These are phyloP conservation scores for Austroboletus festivus DNA, from an alignment of 768 basidiomycete genomes.

Conservation along the genomic window DNA sequence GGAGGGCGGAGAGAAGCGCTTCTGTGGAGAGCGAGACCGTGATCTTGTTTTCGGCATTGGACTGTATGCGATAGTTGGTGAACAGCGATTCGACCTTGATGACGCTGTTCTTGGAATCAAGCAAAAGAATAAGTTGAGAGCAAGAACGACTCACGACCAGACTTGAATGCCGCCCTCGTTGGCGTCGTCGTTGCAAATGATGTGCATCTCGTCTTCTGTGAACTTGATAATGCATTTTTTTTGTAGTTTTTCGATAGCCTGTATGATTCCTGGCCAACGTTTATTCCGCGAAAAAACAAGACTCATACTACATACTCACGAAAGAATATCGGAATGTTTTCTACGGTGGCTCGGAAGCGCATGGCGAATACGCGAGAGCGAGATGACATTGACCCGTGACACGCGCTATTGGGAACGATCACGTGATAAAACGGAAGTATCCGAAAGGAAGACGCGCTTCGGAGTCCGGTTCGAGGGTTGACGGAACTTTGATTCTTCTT, in stretches of 20 bases:
- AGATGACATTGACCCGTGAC: conserved; percentile 6
- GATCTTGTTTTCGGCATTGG: conserved; percentile 80
- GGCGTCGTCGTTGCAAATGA: conserved; percentile 79
- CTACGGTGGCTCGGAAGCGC: conserved; percentile 61
- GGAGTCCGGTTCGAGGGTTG: conserved; percentile 9
- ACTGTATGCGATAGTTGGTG: conserved; percentile 79
- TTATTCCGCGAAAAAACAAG: neutral
- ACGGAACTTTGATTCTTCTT: conserved; percentile 13
- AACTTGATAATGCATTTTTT: conserved; percentile 84
- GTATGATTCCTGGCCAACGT: conserved; percentile 58
- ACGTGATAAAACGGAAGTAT: conserved; percentile 20
- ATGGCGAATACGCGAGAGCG: conserved; percentile 31
- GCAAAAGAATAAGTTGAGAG: conserved; percentile 13
- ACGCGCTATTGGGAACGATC: conserved; percentile 16
- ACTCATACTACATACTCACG: conserved; percentile 34
- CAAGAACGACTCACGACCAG: conserved; percentile 60
- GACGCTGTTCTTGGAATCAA: conserved; percentile 38
- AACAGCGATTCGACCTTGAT: conserved; percentile 69
- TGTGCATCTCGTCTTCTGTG: conserved; percentile 66
- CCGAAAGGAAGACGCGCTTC: conserved; percentile 14
- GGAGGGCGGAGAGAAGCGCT: conserved; percentile 71
- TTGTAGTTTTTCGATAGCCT: conserved; percentile 79
- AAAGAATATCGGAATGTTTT: conserved; percentile 55
- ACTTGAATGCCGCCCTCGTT: conserved; percentile 86
- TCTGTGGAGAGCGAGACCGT: conserved; percentile 71